Percentiles rank a stretch among this genome's conserved stretches.
Evolutionary conservation across 179 eudicot species (phyloP).

Genomic region (Camellia oleifera): DNA sequence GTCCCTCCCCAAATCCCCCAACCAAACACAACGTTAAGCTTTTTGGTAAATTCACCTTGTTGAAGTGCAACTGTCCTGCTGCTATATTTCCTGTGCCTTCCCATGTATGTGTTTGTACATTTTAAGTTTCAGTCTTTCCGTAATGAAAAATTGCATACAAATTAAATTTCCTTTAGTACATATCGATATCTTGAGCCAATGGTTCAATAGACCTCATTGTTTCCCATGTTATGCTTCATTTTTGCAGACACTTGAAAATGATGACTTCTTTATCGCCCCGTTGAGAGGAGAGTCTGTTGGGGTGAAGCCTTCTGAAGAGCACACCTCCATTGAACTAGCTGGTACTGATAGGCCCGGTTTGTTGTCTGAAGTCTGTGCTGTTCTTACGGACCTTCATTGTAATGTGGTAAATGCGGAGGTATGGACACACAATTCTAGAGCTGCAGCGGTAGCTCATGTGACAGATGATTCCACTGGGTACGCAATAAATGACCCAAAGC

Average conservation of each 20-base stretch:
- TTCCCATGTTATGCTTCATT: background rate
- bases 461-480: constrained; percentile 49
- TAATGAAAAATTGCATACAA: background rate
- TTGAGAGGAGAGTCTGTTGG: constrained; percentile 61
- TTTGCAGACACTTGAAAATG: constrained; percentile 70
- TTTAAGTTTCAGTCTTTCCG: background rate
- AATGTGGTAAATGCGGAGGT: constrained; percentile 81
- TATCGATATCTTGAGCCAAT: background rate
- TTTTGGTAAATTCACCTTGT: background rate
- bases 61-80: background rate
- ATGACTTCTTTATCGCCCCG: constrained; percentile 40
- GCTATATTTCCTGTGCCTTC: background rate
- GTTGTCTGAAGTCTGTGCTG: constrained; percentile 81
- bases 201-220: background rate
- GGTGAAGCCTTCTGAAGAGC: constrained; percentile 65
- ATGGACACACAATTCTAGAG: constrained; percentile 88
- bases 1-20: no score
- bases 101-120: background rate
- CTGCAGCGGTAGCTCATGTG: constrained; percentile 77
- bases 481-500: constrained; percentile 61
- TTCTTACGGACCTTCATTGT: constrained; percentile 66
- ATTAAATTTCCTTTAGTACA: background rate
- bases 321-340: constrained; percentile 77
- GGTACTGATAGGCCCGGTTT: constrained; percentile 92
- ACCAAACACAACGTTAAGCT: no score